These are phyloP conservation scores for Pleurotus eryngii DNA, from an alignment of 768 basidiomycete genomes.

Conservation along the genomic window DNA sequence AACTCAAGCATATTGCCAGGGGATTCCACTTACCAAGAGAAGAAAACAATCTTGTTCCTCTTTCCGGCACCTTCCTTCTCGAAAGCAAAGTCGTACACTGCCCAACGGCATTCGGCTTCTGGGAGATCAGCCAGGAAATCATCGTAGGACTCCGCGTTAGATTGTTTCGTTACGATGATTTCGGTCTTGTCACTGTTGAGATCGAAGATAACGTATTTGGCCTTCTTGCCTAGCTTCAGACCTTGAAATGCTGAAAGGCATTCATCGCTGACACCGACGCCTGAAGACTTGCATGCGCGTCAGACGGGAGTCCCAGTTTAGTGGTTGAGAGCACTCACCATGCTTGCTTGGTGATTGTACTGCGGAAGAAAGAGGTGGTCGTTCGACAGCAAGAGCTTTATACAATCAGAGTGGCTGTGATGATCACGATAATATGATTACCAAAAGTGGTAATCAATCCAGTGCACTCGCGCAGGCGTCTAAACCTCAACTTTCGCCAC, in stretches of 20 bases:
- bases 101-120: constrained; percentile 75
- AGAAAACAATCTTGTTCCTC: constrained; percentile 84
- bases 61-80: constrained; percentile 68
- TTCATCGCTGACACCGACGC: constrained; percentile 53
- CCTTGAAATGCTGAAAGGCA: constrained; percentile 63
- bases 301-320: neutral
- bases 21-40: constrained; percentile 53
- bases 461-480: too few relatives aligned
- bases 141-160: constrained; percentile 51
- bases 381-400: neutral
- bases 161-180: constrained; percentile 75
- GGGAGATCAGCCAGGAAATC: constrained; percentile 75
- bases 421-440: neutral
- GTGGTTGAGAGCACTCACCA: neutral
- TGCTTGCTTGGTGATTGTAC: neutral
- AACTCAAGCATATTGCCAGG: neutral
- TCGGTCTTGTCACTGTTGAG: constrained; percentile 61
- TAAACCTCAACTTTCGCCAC: too few relatives aligned
- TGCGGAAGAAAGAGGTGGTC: neutral
- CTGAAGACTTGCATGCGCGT: constrained; percentile 47
- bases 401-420: neutral
- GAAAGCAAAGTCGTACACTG: constrained; percentile 90
- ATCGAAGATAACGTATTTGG: constrained; percentile 81
- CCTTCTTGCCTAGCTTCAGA: constrained; percentile 73
- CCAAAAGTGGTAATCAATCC: neutral